A percentile compares a stretch with the other conserved stretches of the same genome.
phyloP scores from a whole-genome alignment of 208 protist genomes.

The Leishmania aethiopica region DNA sequence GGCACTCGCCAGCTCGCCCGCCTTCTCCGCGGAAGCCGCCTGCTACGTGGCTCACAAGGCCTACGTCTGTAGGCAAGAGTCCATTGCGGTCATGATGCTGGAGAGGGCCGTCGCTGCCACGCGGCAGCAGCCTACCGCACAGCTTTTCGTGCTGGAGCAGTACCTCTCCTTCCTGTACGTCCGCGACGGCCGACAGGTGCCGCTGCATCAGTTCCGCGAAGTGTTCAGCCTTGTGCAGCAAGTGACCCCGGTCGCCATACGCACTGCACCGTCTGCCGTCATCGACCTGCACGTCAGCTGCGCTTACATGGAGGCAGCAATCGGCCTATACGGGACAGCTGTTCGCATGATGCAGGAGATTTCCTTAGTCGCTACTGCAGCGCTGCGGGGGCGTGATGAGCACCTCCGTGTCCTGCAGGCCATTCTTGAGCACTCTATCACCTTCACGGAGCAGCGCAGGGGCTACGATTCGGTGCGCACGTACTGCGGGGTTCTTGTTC shows the following conservation, averaged over 20 bases:
- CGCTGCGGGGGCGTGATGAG: constrained; percentile 12
- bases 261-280: constrained; percentile 31
- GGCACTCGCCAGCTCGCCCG: constrained; percentile 28
- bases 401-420: constrained; percentile 45
- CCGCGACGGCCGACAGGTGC: constrained; percentile 28
- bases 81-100: constrained; percentile 36
- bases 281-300: constrained; percentile 68
- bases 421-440: constrained; percentile 58
- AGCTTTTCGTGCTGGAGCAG: constrained; percentile 65
- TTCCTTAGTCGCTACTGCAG: constrained; percentile 24
- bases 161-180: constrained; percentile 64
- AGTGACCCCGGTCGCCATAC: constrained; percentile 35
- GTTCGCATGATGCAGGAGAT: constrained; percentile 42
- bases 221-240: constrained; percentile 52
- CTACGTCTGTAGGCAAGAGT: constrained; percentile 27
- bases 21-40: constrained; percentile 61
- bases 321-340: constrained; percentile 62
- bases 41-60: constrained; percentile 55
- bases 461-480: constrained; percentile 49
- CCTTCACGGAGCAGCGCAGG: constrained; percentile 41
- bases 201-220: constrained; percentile 74
- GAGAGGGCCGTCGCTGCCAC: constrained; percentile 50
- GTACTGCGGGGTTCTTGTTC: constrained; percentile 49
- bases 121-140: constrained; percentile 29
- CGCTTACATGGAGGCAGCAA: constrained; percentile 50